Evolutionary conservation across 176 grass and related monocot species (phyloP).

Genomic region (Aegilops sharonensis): DNA sequence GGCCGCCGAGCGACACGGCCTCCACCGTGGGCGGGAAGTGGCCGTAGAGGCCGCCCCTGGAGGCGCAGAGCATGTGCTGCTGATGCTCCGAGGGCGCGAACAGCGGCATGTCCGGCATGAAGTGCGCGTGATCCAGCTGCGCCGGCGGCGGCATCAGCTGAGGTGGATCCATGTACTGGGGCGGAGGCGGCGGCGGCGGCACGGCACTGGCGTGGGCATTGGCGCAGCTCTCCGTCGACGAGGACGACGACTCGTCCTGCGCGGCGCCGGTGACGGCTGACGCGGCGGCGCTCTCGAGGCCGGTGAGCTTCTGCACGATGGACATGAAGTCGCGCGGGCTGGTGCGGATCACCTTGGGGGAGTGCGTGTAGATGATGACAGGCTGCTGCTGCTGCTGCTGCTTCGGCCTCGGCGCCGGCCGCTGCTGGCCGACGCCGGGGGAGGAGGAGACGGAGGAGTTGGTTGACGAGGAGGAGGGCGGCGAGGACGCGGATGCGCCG

Average conservation of each 20-base stretch:
- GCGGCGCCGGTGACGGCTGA: not conserved
- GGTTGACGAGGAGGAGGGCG: constrained; percentile 26
- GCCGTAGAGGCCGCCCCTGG: constrained; percentile 34
- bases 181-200: not conserved
- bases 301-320: constrained; percentile 78
- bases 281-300: constrained; percentile 20
- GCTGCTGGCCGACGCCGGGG: constrained; percentile 13
- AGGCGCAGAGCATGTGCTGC: constrained; percentile 24
- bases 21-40: constrained; percentile 9
- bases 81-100: constrained; percentile 27
- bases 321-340: constrained; percentile 59
- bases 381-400: constrained; percentile 15
- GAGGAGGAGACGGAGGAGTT: constrained; percentile 39
- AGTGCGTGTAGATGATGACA: constrained; percentile 69
- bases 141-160: constrained; percentile 30
- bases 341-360: constrained; percentile 70
- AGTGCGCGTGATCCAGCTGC: constrained; percentile 12
- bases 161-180: constrained; percentile 24
- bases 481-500: constrained; percentile 18
- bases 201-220: constrained; percentile 2
- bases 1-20: not conserved
- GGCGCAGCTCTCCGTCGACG: constrained; percentile 50
- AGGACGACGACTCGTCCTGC: constrained; percentile 43
- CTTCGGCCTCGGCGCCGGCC: not conserved
- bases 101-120: constrained; percentile 46